phyloP scores from a whole-genome alignment of 805 yeast genomes.

The Cyberlindnera mrakii region DNA sequence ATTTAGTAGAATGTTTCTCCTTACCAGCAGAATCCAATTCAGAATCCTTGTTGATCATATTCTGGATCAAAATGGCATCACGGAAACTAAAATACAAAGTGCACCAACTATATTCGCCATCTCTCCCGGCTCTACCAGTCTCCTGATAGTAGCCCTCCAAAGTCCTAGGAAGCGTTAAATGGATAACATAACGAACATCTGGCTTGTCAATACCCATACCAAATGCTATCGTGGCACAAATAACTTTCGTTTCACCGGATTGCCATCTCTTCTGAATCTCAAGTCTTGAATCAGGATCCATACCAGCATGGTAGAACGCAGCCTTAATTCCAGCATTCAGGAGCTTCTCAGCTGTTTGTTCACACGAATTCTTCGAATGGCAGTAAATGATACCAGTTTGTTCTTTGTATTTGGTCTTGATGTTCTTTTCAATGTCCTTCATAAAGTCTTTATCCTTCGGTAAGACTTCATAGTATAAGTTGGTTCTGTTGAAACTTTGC shows the following conservation, averaged over 20 bases:
- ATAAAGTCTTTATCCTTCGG: constrained; percentile 52
- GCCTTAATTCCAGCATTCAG: constrained; percentile 55
- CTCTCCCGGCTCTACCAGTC: constrained; percentile 98
- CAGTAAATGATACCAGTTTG: constrained; percentile 90
- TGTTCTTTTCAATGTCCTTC: constrained; percentile 54
- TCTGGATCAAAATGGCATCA: constrained; percentile 73
- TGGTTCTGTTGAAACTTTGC: constrained; percentile 89
- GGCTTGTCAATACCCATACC: constrained; percentile 99
- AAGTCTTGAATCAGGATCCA: constrained; percentile 70
- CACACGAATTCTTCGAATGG: constrained; percentile 85
- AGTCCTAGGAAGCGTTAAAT: constrained; percentile 80
- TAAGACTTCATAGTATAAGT: constrained; percentile 71
- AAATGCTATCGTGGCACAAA: constrained; percentile 96
- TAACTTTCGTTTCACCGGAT: constrained; percentile 57
- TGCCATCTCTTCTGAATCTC: constrained; percentile 83
- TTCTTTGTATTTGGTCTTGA: constrained; percentile 43
- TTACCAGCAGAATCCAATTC: constrained; percentile 58
- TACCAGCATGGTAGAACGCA: constrained; percentile 91
- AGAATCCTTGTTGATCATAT: constrained; percentile 70
- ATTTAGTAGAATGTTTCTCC: constrained; percentile 70
- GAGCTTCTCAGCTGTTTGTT: constrained; percentile 63
- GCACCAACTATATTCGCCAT: constrained; percentile 79
- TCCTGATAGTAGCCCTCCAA: constrained; percentile 97
- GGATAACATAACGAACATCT: constrained; percentile 88
- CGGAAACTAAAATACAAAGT: constrained; percentile 72